These are phyloP conservation scores for Wickerhamomyces strasburgensis DNA, from an alignment of 805 yeast genomes.

Conservation along the genomic window DNA sequence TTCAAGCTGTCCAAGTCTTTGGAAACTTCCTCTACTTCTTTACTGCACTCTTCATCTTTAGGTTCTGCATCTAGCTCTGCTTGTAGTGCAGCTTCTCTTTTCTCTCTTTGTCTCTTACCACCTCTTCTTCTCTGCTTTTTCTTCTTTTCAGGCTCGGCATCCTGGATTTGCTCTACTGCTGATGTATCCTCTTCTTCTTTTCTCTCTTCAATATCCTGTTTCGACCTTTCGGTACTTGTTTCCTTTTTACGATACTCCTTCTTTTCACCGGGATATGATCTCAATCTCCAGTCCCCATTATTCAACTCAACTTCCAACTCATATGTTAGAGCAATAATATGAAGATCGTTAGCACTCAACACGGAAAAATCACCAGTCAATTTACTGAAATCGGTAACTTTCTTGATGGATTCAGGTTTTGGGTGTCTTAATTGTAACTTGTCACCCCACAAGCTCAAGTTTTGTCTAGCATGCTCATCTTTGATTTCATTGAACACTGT, in stretches of 20 bases:
- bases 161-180: constrained; percentile 1
- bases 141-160: constrained; percentile 12
- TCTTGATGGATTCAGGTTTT: constrained; percentile 50
- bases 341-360: constrained; percentile 85
- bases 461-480: constrained; percentile 79
- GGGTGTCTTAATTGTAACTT: constrained; percentile 73
- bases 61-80: constrained; percentile 19
- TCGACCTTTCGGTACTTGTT: constrained; percentile 8
- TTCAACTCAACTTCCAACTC: constrained; percentile 74
- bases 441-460: constrained; percentile 78
- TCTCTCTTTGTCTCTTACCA: constrained; percentile 59
- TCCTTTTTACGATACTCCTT: constrained; percentile 17
- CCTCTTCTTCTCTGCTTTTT: constrained; percentile 55
- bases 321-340: constrained; percentile 84
- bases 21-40: constrained; percentile 6
- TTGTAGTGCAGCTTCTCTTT: constrained; percentile 39
- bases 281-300: constrained; percentile 64
- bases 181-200: constrained; percentile 10
- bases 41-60: constrained; percentile 5
- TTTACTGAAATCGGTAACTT: constrained; percentile 71
- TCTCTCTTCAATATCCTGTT: constrained; percentile 6
- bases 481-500: constrained; percentile 83
- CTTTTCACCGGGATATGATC: constrained; percentile 67
- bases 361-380: constrained; percentile 90
- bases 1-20: constrained; percentile 4